Percentiles rank a stretch among this genome's conserved stretches.
Evolutionary conservation across 805 yeast genomes (phyloP).

Genomic region (Metschnikowia corniflorae): DNA sequence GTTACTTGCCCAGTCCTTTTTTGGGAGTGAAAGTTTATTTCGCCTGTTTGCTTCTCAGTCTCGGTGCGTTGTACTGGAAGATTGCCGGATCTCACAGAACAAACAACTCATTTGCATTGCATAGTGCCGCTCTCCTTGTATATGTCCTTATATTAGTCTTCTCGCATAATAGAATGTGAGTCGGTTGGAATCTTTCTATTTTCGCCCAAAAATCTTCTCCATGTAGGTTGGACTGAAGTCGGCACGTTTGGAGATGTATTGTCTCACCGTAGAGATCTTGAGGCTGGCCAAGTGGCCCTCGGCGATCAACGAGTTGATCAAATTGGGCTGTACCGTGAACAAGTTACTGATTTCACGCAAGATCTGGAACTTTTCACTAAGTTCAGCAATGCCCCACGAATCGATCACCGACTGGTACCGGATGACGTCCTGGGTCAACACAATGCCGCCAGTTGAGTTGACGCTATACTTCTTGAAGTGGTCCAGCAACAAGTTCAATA

Average conservation of each 20-base stretch:
- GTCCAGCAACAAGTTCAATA: constrained; percentile 56
- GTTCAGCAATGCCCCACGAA: constrained; percentile 58
- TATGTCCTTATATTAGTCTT: constrained; percentile 4
- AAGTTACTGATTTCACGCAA: constrained; percentile 80
- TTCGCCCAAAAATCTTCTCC: constrained; percentile 42
- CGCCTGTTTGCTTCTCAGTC: constrained; percentile 7
- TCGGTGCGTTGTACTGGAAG: constrained; percentile 13
- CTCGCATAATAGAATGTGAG: constrained; percentile 11
- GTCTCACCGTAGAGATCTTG: constrained; percentile 58
- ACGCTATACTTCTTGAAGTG: constrained; percentile 77
- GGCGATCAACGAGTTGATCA: constrained; percentile 69
- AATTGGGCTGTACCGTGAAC: constrained; percentile 79
- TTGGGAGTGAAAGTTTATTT: constrained; percentile 19
- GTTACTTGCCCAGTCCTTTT: constrained; percentile 57
- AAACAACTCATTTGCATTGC: neutral
- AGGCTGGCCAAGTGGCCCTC: constrained; percentile 75
- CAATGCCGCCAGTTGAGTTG: constrained; percentile 77
- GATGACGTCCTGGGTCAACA: constrained; percentile 77
- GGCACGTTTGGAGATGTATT: constrained; percentile 63
- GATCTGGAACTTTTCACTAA: constrained; percentile 62
- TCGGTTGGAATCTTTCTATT: constrained; percentile 8
- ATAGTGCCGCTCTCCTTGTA: neutral
- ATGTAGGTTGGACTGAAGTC: constrained; percentile 60
- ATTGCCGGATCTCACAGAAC: neutral
- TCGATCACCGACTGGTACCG: constrained; percentile 68